Evolutionary conservation across 1,284 basidiomycete genomes (phyloP).

Genomic region (Omphalotus olearius): DNA sequence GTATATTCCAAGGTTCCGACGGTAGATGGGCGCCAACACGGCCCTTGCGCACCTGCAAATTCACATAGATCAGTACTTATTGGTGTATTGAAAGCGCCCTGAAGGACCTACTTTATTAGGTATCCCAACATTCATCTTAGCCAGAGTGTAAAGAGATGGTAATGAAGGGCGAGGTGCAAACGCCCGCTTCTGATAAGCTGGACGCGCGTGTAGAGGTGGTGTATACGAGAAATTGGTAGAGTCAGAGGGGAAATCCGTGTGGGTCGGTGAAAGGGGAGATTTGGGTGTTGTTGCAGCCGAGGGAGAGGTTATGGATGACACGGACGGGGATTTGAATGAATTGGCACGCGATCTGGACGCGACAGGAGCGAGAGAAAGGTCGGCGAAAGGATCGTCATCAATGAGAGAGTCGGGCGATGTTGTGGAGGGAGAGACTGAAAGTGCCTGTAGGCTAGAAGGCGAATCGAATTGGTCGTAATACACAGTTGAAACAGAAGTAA

Average conservation of each 20-base stretch:
- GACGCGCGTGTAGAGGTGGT: slow-evolving; percentile 32
- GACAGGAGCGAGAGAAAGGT: slow-evolving; percentile 32
- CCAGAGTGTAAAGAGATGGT: slow-evolving; percentile 58
- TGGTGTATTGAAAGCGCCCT: slow-evolving; percentile 3
- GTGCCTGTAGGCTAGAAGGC: slow-evolving; percentile 4
- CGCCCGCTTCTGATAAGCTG: slow-evolving; percentile 57
- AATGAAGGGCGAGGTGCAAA: slow-evolving; percentile 58
- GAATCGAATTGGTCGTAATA: slow-evolving; percentile 6
- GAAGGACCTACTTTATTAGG: slow-evolving; percentile 48
- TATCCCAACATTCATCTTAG: slow-evolving; percentile 48
- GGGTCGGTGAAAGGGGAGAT: slow-evolving; percentile 18
- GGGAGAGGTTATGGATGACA: slow-evolving; percentile 15
- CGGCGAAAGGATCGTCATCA: slow-evolving; percentile 71
- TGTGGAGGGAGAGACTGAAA: background rate
- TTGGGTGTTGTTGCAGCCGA: slow-evolving; percentile 13
- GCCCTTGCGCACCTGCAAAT: slow-evolving; percentile 48
- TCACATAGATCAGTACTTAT: slow-evolving; percentile 8
- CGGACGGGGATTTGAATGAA: slow-evolving; percentile 11
- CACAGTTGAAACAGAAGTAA: background rate
- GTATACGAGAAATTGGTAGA: background rate
- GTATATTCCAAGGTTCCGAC: slow-evolving; percentile 54
- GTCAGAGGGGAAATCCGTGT: slow-evolving; percentile 15
- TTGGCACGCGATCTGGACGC: slow-evolving; percentile 1
- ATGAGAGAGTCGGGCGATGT: slow-evolving; percentile 32
- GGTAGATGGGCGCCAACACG: slow-evolving; percentile 57